Percentiles rank a stretch among this genome's conserved stretches.
Evolutionary conservation across 2,329 filamentous ascomycete species (phyloP).

Genomic region (Cryphonectria carpinicola): DNA sequence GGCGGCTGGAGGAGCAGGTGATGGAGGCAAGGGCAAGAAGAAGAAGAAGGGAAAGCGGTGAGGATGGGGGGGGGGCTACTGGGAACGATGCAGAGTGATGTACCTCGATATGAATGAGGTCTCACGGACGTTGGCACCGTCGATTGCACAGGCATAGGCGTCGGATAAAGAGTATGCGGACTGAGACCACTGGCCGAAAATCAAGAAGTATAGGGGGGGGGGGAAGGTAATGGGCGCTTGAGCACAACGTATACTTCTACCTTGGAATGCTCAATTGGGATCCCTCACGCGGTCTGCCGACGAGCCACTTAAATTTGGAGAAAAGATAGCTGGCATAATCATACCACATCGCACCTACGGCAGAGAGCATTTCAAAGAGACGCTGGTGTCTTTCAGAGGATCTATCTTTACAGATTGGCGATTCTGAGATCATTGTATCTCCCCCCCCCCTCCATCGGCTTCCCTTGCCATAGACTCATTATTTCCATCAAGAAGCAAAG

Average conservation of each 20-base stretch:
- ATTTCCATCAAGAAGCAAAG: slow-evolving; percentile 28
- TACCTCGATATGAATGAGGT: not conserved
- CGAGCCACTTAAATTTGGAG: not conserved
- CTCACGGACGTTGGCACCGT: not conserved
- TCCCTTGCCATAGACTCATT: slow-evolving; percentile 25
- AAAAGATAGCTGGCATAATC: not conserved
- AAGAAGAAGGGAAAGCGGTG: slow-evolving; percentile 70
- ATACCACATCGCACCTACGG: not conserved
- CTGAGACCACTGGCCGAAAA: not conserved
- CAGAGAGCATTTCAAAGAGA: slow-evolving; percentile 7
- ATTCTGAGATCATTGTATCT: slow-evolving; percentile 8
- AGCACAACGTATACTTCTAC: not conserved
- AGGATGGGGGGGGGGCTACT: slow-evolving; percentile 29
- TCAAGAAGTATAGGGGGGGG: not conserved
- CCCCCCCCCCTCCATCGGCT: slow-evolving; percentile 6
- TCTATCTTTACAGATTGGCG: slow-evolving; percentile 26
- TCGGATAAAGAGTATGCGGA: not conserved
- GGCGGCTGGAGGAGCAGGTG: slow-evolving; percentile 43
- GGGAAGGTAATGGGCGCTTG: not conserved
- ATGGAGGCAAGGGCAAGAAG: slow-evolving; percentile 65
- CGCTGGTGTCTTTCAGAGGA: slow-evolving; percentile 27
- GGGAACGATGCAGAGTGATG: not conserved
- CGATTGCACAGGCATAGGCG: not conserved
- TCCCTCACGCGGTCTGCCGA: not conserved
- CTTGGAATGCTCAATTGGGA: not conserved